Conservation (phyloP, 2,329 filamentous ascomycete species). For the Talaromyces atroroseus region DNA sequence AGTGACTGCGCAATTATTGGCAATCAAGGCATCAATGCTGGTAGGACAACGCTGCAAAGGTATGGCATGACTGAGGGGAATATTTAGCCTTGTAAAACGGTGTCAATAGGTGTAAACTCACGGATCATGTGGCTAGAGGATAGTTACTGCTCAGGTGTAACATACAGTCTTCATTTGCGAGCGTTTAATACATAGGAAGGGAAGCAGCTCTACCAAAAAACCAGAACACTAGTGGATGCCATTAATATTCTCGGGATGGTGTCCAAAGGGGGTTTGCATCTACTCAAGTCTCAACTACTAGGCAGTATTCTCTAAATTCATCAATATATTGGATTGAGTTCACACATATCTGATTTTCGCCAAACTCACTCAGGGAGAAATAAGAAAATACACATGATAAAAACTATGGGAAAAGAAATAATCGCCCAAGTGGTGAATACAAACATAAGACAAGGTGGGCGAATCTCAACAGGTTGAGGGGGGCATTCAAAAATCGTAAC, state of each 20-base stretch:
- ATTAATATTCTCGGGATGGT: too few relatives aligned
- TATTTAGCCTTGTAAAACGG: too few relatives aligned
- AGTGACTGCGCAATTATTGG: neutral
- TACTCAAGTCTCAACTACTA: neutral
- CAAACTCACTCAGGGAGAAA: neutral
- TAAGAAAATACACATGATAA: slow-evolving; percentile 3
- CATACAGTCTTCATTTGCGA: too few relatives aligned
- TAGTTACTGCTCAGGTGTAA: too few relatives aligned
- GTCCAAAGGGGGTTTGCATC: too few relatives aligned
- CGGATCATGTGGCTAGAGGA: too few relatives aligned
- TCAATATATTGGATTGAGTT: neutral
- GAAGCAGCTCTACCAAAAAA: too few relatives aligned
- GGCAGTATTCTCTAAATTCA: neutral
- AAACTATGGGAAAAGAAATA: too few relatives aligned
- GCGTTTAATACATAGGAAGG: too few relatives aligned
- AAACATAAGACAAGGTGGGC: neutral
- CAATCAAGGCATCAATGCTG: neutral
- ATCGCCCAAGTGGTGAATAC: slow-evolving; percentile 1
- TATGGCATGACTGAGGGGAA: neutral
- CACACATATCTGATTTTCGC: neutral
- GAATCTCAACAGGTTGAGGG: neutral
- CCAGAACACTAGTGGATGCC: too few relatives aligned
- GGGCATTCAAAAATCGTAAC: slow-evolving; percentile 11
- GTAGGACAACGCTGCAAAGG: neutral
- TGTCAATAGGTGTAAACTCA: too few relatives aligned